Evolutionary conservation across 1,139 yeast species (phyloP).

Genomic region (Scheffersomyces illinoinensis): DNA sequence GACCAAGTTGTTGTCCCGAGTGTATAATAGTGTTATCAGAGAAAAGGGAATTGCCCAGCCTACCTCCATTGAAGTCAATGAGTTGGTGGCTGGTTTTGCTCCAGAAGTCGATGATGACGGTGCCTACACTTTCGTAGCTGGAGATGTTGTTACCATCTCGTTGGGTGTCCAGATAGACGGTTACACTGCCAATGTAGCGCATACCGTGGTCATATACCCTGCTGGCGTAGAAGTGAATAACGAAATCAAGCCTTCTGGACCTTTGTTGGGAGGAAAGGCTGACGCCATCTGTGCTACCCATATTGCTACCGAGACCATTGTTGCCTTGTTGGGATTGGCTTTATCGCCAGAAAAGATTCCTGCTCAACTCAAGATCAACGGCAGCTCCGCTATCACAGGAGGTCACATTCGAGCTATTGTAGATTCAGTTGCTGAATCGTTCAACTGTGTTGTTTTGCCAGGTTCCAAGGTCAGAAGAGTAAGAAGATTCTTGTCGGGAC

Average conservation of each 20-base stretch:
- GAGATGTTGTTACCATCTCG: constrained; percentile 82
- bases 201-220: constrained; percentile 82
- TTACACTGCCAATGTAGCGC: constrained; percentile 83
- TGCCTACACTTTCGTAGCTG: constrained; percentile 57
- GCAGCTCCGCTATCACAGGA: constrained; percentile 56
- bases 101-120: constrained; percentile 79
- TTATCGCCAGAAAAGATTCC: constrained; percentile 76
- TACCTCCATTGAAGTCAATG: constrained; percentile 84
- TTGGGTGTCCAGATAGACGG: constrained; percentile 95
- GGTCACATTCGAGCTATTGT: constrained; percentile 69
- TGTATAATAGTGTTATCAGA: constrained; percentile 55
- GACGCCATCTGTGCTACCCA: constrained; percentile 90
- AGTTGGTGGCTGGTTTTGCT: constrained; percentile 62
- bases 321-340: constrained; percentile 71
- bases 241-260: constrained; percentile 60
- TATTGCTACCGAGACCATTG: constrained; percentile 82
- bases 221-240: constrained; percentile 40
- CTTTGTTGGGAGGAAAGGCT: constrained; percentile 80
- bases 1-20: constrained; percentile 52
- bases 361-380: constrained; percentile 29
- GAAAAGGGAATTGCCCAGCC: constrained; percentile 93
- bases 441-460: constrained; percentile 83
- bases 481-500: constrained; percentile 93
- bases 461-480: constrained; percentile 90
- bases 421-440: constrained; percentile 76